Conservation (phyloP, 1,284 basidiomycete genomes). For the Moesziomyces sp. region DNA sequence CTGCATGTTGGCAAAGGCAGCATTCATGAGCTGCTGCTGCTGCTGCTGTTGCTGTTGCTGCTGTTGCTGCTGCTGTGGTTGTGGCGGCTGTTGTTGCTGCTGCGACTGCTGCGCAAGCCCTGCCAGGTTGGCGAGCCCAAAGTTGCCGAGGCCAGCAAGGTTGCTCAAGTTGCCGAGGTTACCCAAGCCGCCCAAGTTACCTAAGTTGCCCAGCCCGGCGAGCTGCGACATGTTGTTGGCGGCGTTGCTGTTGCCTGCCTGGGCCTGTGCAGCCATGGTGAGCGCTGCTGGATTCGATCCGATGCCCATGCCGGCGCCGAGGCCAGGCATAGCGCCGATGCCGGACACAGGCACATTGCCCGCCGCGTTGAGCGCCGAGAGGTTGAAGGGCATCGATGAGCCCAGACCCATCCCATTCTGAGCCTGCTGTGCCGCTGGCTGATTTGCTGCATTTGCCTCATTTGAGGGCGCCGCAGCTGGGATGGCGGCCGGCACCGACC, state of each 20-base stretch:
- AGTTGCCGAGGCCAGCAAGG: neutral
- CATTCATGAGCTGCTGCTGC: constrained; percentile 3
- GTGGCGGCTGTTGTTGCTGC: neutral
- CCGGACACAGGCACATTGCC: constrained; percentile 34
- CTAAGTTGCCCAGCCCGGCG: constrained; percentile 8
- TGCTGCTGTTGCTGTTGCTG: constrained; percentile 12
- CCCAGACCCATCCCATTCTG: constrained; percentile 36
- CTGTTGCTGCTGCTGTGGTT: constrained; percentile 4
- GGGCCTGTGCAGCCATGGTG: neutral
- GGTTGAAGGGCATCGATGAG: constrained; percentile 46
- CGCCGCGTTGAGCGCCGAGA: constrained; percentile 27
- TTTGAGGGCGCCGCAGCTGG: neutral
- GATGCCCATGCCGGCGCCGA: constrained; percentile 9
- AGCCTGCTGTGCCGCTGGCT: neutral
- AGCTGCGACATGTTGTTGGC: neutral
- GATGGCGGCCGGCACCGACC: neutral
- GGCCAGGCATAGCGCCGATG: constrained; percentile 3
- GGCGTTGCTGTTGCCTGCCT: neutral
- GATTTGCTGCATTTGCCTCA: neutral
- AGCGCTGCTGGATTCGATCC: neutral
- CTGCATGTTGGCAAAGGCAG: constrained; percentile 3
- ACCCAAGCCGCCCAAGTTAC: constrained; percentile 16
- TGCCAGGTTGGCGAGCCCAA: constrained; percentile 1
- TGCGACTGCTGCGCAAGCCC: constrained; percentile 4
- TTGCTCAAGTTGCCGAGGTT: constrained; percentile 9